phyloP scores from a whole-genome alignment of 345 rosid genomes.

The Noccaea caerulescens region DNA sequence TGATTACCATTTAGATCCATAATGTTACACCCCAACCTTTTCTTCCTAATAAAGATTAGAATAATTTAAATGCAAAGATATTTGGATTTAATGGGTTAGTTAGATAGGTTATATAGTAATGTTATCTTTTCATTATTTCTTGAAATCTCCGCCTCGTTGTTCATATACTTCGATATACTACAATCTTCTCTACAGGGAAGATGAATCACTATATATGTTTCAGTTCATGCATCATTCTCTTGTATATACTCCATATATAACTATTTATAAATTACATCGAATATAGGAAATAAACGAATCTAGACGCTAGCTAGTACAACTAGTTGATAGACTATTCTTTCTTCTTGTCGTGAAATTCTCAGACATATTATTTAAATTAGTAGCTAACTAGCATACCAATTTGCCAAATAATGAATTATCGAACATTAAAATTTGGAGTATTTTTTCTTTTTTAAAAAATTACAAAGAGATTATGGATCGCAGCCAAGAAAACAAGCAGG shows the following conservation, averaged over 20 bases:
- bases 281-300: slow-evolving; percentile 26
- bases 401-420: neutral
- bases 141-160: slow-evolving; percentile 25
- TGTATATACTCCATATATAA: neutral
- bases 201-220: slow-evolving; percentile 18
- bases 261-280: neutral
- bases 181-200: slow-evolving; percentile 5
- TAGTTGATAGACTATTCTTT: neutral
- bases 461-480: no score
- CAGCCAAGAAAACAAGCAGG: no score
- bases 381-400: neutral
- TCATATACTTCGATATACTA: slow-evolving; percentile 11
- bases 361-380: slow-evolving; percentile 10
- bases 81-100: neutral
- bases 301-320: slow-evolving; percentile 8
- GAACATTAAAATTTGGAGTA: neutral
- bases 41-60: no score
- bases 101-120: neutral
- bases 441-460: no score
- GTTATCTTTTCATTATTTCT: slow-evolving; percentile 19
- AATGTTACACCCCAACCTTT: no score
- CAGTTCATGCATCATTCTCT: slow-evolving; percentile 35
- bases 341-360: neutral
- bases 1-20: no score
- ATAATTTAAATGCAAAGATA: no score